Conservation (phyloP, 371 early-diverging fungal genomes). For the Coemansia sp. region DNA sequence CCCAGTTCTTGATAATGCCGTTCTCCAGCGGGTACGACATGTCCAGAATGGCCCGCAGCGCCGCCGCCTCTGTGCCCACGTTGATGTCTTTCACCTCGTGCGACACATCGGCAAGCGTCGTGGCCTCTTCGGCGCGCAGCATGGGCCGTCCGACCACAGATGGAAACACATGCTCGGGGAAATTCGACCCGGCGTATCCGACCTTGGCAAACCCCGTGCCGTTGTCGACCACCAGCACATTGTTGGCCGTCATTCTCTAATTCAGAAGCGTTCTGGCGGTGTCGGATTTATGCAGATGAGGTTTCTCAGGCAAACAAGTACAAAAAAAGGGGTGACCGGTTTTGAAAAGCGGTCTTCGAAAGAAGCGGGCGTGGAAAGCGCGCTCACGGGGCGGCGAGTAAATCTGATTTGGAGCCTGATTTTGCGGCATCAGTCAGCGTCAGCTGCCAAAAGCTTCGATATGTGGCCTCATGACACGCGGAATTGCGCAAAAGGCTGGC, state of each 20-base stretch:
- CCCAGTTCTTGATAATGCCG: conserved; percentile 98
- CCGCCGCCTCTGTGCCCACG: conserved; percentile 96
- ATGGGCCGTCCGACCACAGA: conserved; percentile 97
- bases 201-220: conserved; percentile 98
- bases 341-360: neutral
- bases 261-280: no score
- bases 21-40: conserved; percentile 98
- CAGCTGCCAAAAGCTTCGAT: no score
- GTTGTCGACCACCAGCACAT: conserved; percentile 92
- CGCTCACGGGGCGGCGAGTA: neutral
- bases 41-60: conserved; percentile 81
- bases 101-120: conserved; percentile 48
- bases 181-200: conserved; percentile 95
- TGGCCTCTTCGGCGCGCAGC: conserved; percentile 92
- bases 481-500: no score
- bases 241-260: conserved; percentile 36
- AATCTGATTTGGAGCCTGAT: neutral
- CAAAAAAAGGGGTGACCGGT: neutral
- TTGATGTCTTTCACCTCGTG: conserved; percentile 82
- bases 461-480: no score
- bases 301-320: neutral
- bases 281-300: neutral
- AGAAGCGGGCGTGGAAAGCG: neutral
- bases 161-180: conserved; percentile 94
- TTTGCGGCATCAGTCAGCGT: no score